These are phyloP conservation scores for Viola odorata DNA, from an alignment of 345 rosid species.

Conservation along the genomic window DNA sequence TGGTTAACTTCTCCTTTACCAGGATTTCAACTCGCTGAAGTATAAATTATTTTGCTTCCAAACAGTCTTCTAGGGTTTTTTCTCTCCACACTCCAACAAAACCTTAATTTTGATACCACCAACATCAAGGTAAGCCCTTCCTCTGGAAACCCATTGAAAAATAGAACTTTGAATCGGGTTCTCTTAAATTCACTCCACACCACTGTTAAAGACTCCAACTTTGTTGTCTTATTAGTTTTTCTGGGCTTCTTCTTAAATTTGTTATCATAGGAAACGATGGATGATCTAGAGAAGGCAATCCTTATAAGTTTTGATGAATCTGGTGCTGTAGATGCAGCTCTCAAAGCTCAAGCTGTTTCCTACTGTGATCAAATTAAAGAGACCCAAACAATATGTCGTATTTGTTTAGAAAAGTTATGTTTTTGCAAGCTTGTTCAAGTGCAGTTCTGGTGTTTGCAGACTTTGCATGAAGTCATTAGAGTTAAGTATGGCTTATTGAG, in stretches of 20 bases:
- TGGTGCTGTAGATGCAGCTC: constrained; percentile 45
- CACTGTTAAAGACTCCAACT: constrained; percentile 1
- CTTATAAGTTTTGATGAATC: constrained; percentile 69
- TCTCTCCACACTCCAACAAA: neutral
- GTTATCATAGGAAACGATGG: constrained; percentile 38
- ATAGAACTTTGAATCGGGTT: neutral
- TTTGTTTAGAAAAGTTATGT: constrained; percentile 68
- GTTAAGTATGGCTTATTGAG: constrained; percentile 52
- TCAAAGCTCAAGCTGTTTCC: constrained; percentile 53
- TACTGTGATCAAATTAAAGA: constrained; percentile 64
- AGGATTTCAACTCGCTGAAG: no score
- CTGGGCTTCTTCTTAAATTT: neutral
- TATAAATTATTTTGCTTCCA: constrained; percentile 16
- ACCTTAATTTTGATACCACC: constrained; percentile 11
- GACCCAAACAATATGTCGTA: constrained; percentile 39
- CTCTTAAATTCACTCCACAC: neutral
- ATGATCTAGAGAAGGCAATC: constrained; percentile 83
- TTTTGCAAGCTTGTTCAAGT: constrained; percentile 59
- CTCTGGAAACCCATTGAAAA: neutral
- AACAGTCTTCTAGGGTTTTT: constrained; percentile 6
- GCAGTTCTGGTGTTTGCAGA: constrained; percentile 96
- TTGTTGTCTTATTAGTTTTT: constrained; percentile 15
- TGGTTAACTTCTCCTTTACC: no score
- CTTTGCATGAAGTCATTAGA: constrained; percentile 61
- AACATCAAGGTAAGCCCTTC: constrained; percentile 21